Base-by-base conservation (phyloP, 345 rosid species). In the Citrus mangshanensis region DNA sequence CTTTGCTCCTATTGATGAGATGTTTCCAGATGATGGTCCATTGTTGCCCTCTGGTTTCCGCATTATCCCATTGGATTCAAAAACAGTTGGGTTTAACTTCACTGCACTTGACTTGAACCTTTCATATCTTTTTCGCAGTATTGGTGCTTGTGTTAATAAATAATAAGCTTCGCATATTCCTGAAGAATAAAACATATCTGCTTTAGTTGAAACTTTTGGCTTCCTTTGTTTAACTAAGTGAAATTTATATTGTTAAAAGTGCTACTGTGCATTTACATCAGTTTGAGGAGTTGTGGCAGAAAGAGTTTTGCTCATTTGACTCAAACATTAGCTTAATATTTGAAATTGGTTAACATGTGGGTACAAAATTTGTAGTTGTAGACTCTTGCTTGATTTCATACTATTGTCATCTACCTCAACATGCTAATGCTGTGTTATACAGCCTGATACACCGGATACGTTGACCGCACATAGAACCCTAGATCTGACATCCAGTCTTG, bases 11-110 rank as follows among this genome's bases (percentile, higher is more conserved):
- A 97, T 97, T 46, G 98, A 97, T 77, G 99, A 97, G 80, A 91
- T 91, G 97, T 97, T 97, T 77, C 98, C 97, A 0, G 98, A 97
- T 85, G 98, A 97, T 91, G 98, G 98, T 78, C 95, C 97, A 2
- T 78, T 97, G 75, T 81, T 97, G 35, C 98, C 99, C n/a, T 97
- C 98, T 72, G 99, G 99, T 59, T 94, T 97, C 84, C 95, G 98
- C 24, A 81, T 97, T 78, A 97, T 97, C 74, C 98, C 98, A 0
- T 64, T 97, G 84, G 98, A 93, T 72, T 86, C 98, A 73, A 97
- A 94, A 93, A 72, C 92, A 82, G 99, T 94, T 87, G 79, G 84
- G 68, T 77, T 68, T 68, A 75, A 40, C 73, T 24, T 16, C 51
- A 13, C 16, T 42, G 40, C 21, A 46, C 61, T 74, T 69, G 22